phyloP scores from a whole-genome alignment of 768 basidiomycete genomes.

The Imleria badia region DNA sequence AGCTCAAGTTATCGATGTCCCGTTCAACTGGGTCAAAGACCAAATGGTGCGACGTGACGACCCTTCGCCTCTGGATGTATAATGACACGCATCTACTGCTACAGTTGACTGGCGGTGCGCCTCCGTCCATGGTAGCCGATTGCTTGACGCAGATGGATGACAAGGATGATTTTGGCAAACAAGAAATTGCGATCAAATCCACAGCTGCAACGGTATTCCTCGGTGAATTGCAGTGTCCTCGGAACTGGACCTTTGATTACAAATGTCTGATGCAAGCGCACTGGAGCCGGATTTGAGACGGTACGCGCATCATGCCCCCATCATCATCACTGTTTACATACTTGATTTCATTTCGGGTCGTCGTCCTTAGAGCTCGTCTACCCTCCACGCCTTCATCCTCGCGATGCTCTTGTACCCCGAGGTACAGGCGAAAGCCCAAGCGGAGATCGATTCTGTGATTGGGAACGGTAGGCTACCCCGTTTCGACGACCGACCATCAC shows the following conservation, averaged over 20 bases:
- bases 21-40: constrained; percentile 26
- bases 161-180: constrained; percentile 11
- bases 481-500: constrained; percentile 24
- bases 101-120: constrained; percentile 17
- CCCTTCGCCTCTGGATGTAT: neutral
- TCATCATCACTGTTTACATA: neutral
- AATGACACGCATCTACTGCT: neutral
- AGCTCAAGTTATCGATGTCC: constrained; percentile 20
- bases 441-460: constrained; percentile 29
- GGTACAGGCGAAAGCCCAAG: constrained; percentile 25
- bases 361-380: constrained; percentile 23
- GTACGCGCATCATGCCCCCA: constrained; percentile 6
- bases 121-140: constrained; percentile 28
- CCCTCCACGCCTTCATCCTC: constrained; percentile 24
- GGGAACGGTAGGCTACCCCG: constrained; percentile 21
- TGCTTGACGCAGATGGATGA: constrained; percentile 19
- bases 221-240: constrained; percentile 12
- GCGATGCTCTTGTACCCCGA: constrained; percentile 30
- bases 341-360: neutral
- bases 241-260: neutral
- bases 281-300: constrained; percentile 26
- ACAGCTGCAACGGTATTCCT: constrained; percentile 25
- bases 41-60: constrained; percentile 16
- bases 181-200: constrained; percentile 28
- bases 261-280: neutral